These are phyloP conservation scores for Fusarium newnesense DNA, from an alignment of 2,329 filamentous ascomycete species.

Conservation along the genomic window DNA sequence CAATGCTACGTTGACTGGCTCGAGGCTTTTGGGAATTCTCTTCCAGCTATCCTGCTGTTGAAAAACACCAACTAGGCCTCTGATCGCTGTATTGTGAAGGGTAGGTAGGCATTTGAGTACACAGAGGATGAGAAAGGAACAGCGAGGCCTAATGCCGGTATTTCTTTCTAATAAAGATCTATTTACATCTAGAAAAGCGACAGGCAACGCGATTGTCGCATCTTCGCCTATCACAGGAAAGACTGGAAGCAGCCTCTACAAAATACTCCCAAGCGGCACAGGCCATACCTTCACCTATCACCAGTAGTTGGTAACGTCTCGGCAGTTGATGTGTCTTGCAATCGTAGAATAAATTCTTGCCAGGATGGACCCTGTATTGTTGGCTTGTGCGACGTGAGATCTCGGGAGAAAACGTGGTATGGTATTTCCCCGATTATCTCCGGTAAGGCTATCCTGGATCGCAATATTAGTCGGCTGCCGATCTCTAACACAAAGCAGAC, in stretches of 20 bases:
- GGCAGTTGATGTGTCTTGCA: neutral
- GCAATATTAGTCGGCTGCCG: too few species aligned
- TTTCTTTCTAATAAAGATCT: neutral
- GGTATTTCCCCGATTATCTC: neutral
- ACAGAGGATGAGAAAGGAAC: too few species aligned
- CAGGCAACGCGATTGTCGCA: neutral
- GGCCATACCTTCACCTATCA: neutral
- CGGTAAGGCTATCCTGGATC: neutral
- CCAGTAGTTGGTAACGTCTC: neutral
- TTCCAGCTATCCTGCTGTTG: neutral
- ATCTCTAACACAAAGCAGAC: neutral
- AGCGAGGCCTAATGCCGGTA: rapidly evolving
- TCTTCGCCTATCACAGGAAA: neutral
- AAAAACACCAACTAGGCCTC: neutral
- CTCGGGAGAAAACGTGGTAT: neutral
- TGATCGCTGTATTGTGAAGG: neutral
- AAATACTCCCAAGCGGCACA: neutral
- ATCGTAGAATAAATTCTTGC: neutral
- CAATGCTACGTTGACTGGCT: too few species aligned
- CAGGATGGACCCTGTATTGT: neutral
- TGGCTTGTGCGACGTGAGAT: neutral
- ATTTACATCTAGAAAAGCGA: neutral
- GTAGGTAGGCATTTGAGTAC: neutral
- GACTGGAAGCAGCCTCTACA: too few species aligned
- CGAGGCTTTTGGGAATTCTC: too few species aligned